Percentiles rank a stretch among this genome's conserved stretches.
Conservation (phyloP, 1,284 basidiomycete genomes). For the Trichosporon inkin region DNA sequence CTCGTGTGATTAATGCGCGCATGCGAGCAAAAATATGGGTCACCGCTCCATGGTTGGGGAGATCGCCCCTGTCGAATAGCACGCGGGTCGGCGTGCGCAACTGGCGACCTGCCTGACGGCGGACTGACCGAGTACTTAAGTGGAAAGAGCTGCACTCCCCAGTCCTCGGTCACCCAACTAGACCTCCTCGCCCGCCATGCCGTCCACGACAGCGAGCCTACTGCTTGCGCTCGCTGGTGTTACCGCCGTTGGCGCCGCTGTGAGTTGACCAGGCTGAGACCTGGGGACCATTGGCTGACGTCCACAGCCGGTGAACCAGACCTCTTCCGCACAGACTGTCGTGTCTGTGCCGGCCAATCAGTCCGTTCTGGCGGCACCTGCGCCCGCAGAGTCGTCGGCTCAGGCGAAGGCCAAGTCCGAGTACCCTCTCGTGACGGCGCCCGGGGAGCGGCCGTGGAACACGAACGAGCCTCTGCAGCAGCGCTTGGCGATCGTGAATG, state of each 20-base stretch:
- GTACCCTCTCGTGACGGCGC: conserved; percentile 23
- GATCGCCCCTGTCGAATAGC: too few relatives aligned
- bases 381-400: too few relatives aligned
- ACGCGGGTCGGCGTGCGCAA: too few relatives aligned
- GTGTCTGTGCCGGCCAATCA: not conserved
- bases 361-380: too few relatives aligned
- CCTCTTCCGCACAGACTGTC: not conserved
- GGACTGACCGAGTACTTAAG: not conserved
- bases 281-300: not conserved
- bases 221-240: not conserved
- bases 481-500: conserved; percentile 25
- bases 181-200: not conserved
- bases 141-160: not conserved
- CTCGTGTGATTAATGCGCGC: not conserved
- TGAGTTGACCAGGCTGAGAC: not conserved
- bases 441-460: conserved; percentile 27
- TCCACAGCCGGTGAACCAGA: conserved; percentile 1
- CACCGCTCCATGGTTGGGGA: too few relatives aligned
- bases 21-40: too few relatives aligned
- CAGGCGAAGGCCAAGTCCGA: not conserved
- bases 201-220: not conserved
- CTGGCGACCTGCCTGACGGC: too few relatives aligned
- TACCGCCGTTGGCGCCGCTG: not conserved
- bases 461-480: conserved; percentile 29
- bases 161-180: not conserved